A percentile compares a stretch with the other conserved stretches of the same genome.
Evolutionary conservation across 352 stramenopile genomes (phyloP).

Genomic region (Phytophthora cryptogea): DNA sequence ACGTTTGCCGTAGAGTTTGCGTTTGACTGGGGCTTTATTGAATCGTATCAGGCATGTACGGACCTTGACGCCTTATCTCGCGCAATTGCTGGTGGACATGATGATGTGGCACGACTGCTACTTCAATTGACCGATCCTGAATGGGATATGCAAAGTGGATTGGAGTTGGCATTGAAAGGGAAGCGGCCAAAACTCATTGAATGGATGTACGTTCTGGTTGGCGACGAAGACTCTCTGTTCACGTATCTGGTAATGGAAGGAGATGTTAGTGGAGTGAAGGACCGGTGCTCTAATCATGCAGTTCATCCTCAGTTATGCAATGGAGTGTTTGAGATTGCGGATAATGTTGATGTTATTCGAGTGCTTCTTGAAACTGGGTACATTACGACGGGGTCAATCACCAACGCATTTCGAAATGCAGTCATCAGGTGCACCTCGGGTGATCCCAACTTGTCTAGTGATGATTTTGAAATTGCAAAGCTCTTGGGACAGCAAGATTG

Average conservation of each 20-base stretch:
- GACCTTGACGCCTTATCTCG: constrained; percentile 2
- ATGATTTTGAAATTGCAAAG: background rate
- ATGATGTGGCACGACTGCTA: constrained; percentile 7
- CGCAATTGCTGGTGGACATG: constrained; percentile 6
- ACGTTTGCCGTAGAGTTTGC: constrained; percentile 4
- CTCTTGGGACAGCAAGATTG: background rate
- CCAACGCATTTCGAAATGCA: background rate
- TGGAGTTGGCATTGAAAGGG: constrained; percentile 2
- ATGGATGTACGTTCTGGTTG: background rate
- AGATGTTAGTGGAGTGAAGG: background rate
- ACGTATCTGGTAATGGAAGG: background rate
- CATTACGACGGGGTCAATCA: background rate
- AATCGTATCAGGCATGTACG: background rate
- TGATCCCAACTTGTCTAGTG: background rate
- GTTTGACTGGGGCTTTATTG: constrained; percentile 8
- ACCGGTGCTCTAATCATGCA: too few species aligned
- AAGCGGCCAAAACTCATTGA: background rate
- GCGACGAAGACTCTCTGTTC: background rate
- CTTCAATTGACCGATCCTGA: constrained; percentile 2
- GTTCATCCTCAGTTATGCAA: too few species aligned
- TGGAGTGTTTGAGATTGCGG: too few species aligned
- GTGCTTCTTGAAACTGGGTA: background rate
- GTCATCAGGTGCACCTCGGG: background rate
- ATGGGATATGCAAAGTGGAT: constrained; percentile 13
- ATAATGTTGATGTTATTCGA: background rate